These are phyloP conservation scores for Gossypium aridum DNA, from an alignment of 441 rosid genomes.

Conservation along the genomic window DNA sequence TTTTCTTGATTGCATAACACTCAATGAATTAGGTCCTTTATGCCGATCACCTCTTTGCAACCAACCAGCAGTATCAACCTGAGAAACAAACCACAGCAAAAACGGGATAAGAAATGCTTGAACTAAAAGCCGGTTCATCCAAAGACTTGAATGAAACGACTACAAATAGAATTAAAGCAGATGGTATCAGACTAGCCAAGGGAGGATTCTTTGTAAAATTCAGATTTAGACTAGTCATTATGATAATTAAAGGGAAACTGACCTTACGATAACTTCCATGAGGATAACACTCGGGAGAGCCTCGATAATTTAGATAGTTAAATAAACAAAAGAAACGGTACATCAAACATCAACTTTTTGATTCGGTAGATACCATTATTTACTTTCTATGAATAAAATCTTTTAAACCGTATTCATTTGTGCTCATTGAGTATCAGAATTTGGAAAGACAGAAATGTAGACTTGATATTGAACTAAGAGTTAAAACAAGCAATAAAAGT, in stretches of 20 bases:
- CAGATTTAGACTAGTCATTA: not conserved
- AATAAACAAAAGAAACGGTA: not conserved
- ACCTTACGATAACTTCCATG: not conserved
- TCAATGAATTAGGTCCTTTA: slow-evolving; percentile 88
- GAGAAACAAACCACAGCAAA: slow-evolving; percentile 13
- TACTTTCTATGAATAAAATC: not conserved
- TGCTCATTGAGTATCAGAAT: not conserved
- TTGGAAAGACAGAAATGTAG: not conserved
- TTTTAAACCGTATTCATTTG: not conserved
- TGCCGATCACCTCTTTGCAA: slow-evolving; percentile 73
- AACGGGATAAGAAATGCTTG: not conserved
- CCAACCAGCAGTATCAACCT: slow-evolving; percentile 99
- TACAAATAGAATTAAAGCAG: not conserved
- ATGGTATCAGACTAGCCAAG: not conserved
- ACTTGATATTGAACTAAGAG: not conserved
- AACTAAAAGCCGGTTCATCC: not conserved
- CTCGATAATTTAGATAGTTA: not conserved
- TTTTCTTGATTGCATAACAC: slow-evolving; percentile 89
- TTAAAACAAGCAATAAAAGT: slow-evolving; percentile 5
- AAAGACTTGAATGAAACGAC: not conserved
- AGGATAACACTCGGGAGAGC: not conserved
- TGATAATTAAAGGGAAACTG: not conserved
- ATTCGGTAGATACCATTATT: not conserved
- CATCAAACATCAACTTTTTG: not conserved
- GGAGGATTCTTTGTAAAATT: not conserved